Percentiles rank a stretch among this genome's conserved stretches.
These are phyloP conservation scores for Dictyostelium purpureum DNA, from an alignment of 78 protist genomes.

Conservation along the genomic window DNA sequence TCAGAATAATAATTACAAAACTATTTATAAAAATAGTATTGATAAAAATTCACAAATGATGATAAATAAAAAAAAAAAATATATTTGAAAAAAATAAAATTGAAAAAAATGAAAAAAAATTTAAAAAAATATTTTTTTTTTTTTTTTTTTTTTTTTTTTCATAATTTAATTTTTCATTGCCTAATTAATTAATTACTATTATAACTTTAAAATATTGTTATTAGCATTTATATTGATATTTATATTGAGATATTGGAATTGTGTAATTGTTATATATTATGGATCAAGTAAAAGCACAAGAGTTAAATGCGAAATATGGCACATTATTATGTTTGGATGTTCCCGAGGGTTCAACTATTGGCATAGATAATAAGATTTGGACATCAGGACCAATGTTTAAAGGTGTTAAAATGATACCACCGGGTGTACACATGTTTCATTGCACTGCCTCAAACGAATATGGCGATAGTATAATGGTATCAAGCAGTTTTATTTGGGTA, in stretches of 20 bases:
- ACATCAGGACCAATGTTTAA: conserved; percentile 34
- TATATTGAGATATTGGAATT: too few relatives aligned
- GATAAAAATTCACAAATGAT: background rate
- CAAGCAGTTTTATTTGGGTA: conserved; percentile 13
- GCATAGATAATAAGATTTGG: conserved; percentile 15
- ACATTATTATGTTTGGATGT: conserved; percentile 57
- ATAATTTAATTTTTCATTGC: too few relatives aligned
- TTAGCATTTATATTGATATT: background rate
- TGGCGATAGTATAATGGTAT: background rate
- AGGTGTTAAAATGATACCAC: conserved; percentile 72
- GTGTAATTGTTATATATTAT: background rate
- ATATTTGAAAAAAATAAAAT: background rate
- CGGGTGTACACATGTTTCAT: conserved; percentile 58
- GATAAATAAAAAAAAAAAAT: background rate
- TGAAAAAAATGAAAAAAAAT: background rate
- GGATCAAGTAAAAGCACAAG: conserved; percentile 49
- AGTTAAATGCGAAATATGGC: background rate
- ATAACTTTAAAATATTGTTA: too few relatives aligned
- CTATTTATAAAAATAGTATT: too few relatives aligned
- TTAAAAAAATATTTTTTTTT: background rate
- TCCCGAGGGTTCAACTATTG: conserved; percentile 40
- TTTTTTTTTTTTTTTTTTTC: background rate
- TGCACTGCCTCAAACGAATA: conserved; percentile 8
- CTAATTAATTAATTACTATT: background rate
- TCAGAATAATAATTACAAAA: too few relatives aligned